Evolutionary conservation across 1,284 basidiomycete genomes (phyloP), one percentile per base, ranked within the genome.

Genomic region (Trametes pubescens): DNA sequence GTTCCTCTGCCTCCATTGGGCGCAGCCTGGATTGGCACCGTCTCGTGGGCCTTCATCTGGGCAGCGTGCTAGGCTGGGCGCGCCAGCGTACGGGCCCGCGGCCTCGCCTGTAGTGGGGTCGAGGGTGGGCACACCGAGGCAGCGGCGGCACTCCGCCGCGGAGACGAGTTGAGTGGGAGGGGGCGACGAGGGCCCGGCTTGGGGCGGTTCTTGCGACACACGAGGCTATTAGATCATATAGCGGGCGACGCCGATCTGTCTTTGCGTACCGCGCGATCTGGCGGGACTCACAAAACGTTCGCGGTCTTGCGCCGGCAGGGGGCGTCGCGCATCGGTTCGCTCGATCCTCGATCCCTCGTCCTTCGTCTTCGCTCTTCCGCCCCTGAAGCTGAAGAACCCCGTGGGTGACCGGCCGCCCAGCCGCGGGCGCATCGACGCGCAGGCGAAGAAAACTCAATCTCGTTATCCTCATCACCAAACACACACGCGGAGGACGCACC

Each of bases 401-500:
- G 40, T n/a, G 6, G 40, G 4, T n/a, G 14, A 16, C 18, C 16
- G 14, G 16, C 18, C 10, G 40, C 40, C 14, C 40, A 16, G 40
- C 40, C 14, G 40, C 4, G 24, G 16, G 46, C 22, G 16, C 26
- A 57, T 48, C 55, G 40, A 24, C 44, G 55, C 55, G 55, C 47
- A 47, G 35, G 44, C 55, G 55, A 32, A 43, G 21, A 48, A 53
- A 43, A 43, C 40, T 43, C 40, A 61, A 63, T 61, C 55, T 48
- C 38, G 57, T 54, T 57, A 65, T 59, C 53, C 34, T 46, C 44
- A 47, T 22, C 44, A 47, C 44, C 21, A 11, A 7, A 14, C 5
- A 9, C 21, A 55, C 61, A 63, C 61, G 65, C 38, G 65, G 61
- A 60, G 57, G 52, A 61, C 65, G 62, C 62, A 66, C 62, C 61